Evolutionary conservation across 352 stramenopile genomes (phyloP).

Genomic region (Phytophthora pseudosyringae): DNA sequence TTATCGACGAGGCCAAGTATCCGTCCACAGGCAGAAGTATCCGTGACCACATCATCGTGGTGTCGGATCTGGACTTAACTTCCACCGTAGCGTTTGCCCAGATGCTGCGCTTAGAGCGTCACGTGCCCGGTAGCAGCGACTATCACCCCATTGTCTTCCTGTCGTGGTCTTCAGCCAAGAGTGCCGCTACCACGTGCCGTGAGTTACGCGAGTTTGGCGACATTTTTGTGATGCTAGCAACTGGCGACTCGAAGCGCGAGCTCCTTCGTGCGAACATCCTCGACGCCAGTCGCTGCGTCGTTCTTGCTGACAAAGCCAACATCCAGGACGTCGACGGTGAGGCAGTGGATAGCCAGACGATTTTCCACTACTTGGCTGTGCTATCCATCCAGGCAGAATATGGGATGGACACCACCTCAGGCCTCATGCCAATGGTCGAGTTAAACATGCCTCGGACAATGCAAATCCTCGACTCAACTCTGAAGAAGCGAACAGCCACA

Average conservation of each 20-base stretch:
- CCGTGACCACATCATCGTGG: slow-evolving; percentile 65
- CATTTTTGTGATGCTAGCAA: slow-evolving; percentile 66
- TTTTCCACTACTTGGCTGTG: slow-evolving; percentile 73
- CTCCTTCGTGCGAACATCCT: slow-evolving; percentile 67
- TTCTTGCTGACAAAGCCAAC: slow-evolving; percentile 64
- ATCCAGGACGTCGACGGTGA: slow-evolving; percentile 67
- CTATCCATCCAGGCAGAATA: slow-evolving; percentile 67
- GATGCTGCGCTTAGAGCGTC: slow-evolving; percentile 54
- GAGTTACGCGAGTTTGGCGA: slow-evolving; percentile 53
- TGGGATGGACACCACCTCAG: slow-evolving; percentile 45
- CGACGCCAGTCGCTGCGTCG: slow-evolving; percentile 54
- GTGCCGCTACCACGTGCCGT: slow-evolving; percentile 19
- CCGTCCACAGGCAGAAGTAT: slow-evolving; percentile 33
- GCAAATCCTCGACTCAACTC: slow-evolving; percentile 72
- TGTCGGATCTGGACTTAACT: slow-evolving; percentile 55
- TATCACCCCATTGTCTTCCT: slow-evolving; percentile 70
- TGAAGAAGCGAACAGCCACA: slow-evolving; percentile 54
- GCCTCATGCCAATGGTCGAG: slow-evolving; percentile 66
- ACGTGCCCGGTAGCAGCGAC: slow-evolving; percentile 37
- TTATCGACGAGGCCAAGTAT: slow-evolving; percentile 45
- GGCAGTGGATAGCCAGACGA: slow-evolving; percentile 61
- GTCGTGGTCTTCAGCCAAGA: slow-evolving; percentile 55
- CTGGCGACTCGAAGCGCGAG: slow-evolving; percentile 58
- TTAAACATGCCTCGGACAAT: slow-evolving; percentile 68
- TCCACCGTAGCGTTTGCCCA: slow-evolving; percentile 58